Evolutionary conservation across 2,329 filamentous ascomycete species (phyloP).

Genomic region (Akanthomyces uredinophilus): DNA sequence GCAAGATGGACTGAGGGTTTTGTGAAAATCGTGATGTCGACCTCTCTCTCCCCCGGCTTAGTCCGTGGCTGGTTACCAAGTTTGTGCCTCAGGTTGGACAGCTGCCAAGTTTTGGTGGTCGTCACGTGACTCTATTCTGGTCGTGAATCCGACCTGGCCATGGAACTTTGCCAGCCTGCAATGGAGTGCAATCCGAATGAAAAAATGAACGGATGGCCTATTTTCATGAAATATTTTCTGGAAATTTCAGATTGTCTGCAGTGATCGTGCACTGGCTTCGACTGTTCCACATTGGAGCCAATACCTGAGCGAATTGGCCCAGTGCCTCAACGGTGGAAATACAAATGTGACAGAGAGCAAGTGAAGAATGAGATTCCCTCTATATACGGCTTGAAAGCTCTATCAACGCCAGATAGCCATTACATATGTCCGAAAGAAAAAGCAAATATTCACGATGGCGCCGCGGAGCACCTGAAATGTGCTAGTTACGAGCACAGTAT

Average conservation of each 20-base stretch:
- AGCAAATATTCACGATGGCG: too few species aligned
- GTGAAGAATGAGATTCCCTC: neutral
- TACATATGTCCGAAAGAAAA: neutral
- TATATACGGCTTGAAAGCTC: neutral
- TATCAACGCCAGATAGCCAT: neutral
- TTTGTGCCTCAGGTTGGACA: conserved; percentile 16
- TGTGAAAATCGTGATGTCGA: conserved; percentile 41
- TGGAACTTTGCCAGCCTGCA: neutral
- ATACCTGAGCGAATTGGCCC: neutral
- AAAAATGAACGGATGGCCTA: too few species aligned
- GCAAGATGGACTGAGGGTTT: conserved; percentile 35
- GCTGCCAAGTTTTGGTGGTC: neutral
- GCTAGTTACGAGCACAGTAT: neutral
- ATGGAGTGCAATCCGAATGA: neutral
- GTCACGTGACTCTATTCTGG: conserved; percentile 7
- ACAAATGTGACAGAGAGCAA: neutral
- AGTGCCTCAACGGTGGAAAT: neutral
- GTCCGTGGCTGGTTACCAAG: conserved; percentile 12
- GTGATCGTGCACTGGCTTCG: too few species aligned
- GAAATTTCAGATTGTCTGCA: too few species aligned
- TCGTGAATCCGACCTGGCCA: neutral
- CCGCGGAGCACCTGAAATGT: too few species aligned
- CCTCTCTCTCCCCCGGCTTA: conserved; percentile 12
- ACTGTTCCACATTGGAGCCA: too few species aligned
- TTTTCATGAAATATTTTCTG: too few species aligned